These are phyloP conservation scores for Rhodotorula sp. DNA, from an alignment of 1,284 basidiomycete species.

Conservation along the genomic window DNA sequence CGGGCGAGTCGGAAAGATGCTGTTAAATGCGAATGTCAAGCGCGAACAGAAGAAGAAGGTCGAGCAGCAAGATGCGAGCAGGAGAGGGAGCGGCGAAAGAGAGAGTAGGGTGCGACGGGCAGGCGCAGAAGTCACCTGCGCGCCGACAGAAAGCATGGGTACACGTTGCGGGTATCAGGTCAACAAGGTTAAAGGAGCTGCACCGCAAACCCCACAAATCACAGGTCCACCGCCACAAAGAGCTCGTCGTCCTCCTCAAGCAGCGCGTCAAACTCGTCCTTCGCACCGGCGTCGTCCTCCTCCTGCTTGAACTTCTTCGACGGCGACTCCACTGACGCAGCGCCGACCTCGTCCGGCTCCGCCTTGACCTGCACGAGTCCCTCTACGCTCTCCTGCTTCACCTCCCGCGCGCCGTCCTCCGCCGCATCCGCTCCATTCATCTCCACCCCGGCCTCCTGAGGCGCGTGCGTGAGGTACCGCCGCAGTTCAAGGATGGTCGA, in stretches of 20 bases:
- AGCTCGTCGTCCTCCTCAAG: conserved; percentile 25
- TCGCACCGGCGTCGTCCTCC: conserved; percentile 17
- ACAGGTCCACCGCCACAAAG: conserved; percentile 19
- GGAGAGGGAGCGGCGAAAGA: too few relatives aligned
- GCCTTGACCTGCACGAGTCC: conserved; percentile 1
- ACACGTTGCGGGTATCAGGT: neutral
- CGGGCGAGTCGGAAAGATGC: too few relatives aligned
- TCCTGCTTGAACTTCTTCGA: conserved; percentile 25
- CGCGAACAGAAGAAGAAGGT: too few relatives aligned
- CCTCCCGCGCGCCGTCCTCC: neutral
- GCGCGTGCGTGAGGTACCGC: conserved; percentile 14
- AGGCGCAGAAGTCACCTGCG: neutral
- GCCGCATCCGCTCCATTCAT: neutral
- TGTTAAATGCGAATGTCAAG: too few relatives aligned
- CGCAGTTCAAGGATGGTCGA: conserved; percentile 28
- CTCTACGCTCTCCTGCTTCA: conserved; percentile 18
- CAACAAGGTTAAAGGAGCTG: neutral
- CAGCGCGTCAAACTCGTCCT: conserved; percentile 27
- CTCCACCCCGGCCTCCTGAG: neutral
- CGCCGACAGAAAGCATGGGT: neutral
- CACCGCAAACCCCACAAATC: neutral
- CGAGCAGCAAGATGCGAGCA: too few relatives aligned
- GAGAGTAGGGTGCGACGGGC: too few relatives aligned
- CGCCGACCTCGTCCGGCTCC: neutral
- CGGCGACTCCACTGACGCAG: neutral